These are phyloP conservation scores for Moesziomyces sp. DNA, from an alignment of 1,284 basidiomycete genomes.

Conservation along the genomic window DNA sequence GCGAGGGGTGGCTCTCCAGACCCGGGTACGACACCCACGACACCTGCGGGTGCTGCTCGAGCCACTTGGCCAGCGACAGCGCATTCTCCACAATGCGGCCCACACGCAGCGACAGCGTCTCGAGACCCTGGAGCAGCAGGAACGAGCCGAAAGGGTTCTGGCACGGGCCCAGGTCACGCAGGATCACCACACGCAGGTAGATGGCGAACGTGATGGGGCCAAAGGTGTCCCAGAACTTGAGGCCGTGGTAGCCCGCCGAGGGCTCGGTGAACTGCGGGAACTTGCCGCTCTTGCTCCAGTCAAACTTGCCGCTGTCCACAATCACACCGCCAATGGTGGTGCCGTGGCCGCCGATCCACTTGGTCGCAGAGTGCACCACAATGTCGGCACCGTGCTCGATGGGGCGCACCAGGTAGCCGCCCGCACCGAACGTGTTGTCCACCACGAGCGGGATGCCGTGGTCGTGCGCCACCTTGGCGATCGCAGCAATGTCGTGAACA, in stretches of 20 bases:
- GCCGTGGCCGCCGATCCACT: conserved; percentile 91
- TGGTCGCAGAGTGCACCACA: conserved; percentile 86
- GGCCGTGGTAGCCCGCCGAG: conserved; percentile 84
- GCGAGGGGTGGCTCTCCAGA: conserved; percentile 75
- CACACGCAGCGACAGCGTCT: conserved; percentile 83
- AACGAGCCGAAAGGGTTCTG: conserved; percentile 85
- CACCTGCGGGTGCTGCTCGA: conserved; percentile 78
- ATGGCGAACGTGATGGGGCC: conserved; percentile 78
- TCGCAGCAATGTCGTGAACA: conserved; percentile 77
- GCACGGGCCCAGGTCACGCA: conserved; percentile 81
- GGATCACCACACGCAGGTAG: conserved; percentile 78
- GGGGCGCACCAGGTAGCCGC: conserved; percentile 79
- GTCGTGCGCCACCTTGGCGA: conserved; percentile 82
- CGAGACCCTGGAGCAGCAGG: conserved; percentile 84
- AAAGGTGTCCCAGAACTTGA: conserved; percentile 74
- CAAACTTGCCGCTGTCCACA: conserved; percentile 82
- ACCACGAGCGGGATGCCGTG: conserved; percentile 82
- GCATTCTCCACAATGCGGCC: conserved; percentile 82
- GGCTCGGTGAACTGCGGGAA: conserved; percentile 87
- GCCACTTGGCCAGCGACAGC: conserved; percentile 78
- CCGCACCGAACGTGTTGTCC: conserved; percentile 91
- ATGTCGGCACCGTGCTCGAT: conserved; percentile 85
- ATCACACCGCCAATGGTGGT: conserved; percentile 87
- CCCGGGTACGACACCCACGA: conserved; percentile 87
- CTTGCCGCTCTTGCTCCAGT: conserved; percentile 81